phyloP scores from a whole-genome alignment of 208 protist genomes.

The Trichomonas tenax region DNA sequence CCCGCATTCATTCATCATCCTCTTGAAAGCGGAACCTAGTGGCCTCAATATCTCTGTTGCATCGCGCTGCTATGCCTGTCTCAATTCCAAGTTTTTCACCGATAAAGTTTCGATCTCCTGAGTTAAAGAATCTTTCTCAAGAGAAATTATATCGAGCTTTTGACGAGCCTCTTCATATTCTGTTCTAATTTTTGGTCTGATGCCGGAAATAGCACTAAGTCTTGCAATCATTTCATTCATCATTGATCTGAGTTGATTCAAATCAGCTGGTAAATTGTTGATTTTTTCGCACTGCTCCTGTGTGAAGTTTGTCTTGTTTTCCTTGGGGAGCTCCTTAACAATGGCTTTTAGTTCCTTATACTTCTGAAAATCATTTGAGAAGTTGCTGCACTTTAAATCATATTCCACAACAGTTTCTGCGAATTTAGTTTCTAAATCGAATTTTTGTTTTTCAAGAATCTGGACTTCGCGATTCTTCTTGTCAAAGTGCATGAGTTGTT shows the following conservation, averaged over 20 bases:
- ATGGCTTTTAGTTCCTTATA: not conserved
- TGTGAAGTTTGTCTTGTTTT: not conserved
- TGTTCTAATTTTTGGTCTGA: not conserved
- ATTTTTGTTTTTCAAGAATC: not conserved
- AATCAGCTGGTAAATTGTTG: not conserved
- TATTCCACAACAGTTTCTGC: not conserved
- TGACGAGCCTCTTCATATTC: not conserved
- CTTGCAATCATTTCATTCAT: not conserved
- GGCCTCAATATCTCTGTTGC: not conserved
- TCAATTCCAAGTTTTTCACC: not conserved
- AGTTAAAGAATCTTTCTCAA: not conserved
- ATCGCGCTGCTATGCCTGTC: not conserved
- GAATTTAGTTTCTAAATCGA: not conserved
- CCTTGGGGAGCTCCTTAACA: not conserved
- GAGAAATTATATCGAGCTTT: not conserved
- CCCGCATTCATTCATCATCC: not conserved
- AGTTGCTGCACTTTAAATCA: not conserved
- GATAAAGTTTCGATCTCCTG: not conserved
- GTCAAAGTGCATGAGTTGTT: not conserved
- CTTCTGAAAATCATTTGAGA: not conserved
- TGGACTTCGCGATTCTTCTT: not conserved
- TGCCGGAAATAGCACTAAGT: not conserved
- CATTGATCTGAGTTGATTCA: not conserved
- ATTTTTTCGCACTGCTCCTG: not conserved
- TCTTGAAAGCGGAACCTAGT: not conserved